Base-by-base conservation (phyloP, 352 stramenopile genomes). In the Blastocystis sp. region DNA sequence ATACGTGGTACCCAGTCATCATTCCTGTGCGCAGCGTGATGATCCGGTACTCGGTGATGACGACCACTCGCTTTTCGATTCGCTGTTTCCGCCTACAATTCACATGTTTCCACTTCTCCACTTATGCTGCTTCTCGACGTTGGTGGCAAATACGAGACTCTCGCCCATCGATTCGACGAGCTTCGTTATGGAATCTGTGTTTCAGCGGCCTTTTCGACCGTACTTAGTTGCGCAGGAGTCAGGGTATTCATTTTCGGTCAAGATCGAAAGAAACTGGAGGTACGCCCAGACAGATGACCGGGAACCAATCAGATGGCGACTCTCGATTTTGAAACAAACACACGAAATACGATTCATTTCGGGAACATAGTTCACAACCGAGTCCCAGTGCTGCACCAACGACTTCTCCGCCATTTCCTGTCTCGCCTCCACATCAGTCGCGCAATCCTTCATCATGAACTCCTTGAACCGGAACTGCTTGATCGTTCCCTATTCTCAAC, bases 301-400 rank as follows among this genome's bases (percentile, higher is more conserved):
- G 51, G 32, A n/a, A 53, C 64, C 64, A 76, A 76, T 76, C 36
- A 57, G 21, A 76, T 59, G 3, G 42, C 24, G 21, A 27, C n/a
- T 51, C 21, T 73, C n/a, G 11, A 46, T 51, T 51, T 32, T 51
- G 8, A 24, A 46, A 51, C 61, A 73, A 73, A 73, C 38, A 73
- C 7, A n/a, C 16, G 1, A 73, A 46, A 73, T 44, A 38, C 38
- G 61, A 32, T 40, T 73, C 61, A 73, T 73, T 24, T 81, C 40
- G n/a, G 69, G 69, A 16, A 67, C 54, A 81, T 81, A 81, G 34
- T 81, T 67, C 27, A 81, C 54, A 67, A 63, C 49, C n/a, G 69
- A 38, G 34, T 81, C 69, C 69, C 69, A 81, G 18, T 81, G 69
- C 42, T 81, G 69, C 9, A 81, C 69, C 9, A 81, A 46, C n/a